Percentiles rank a stretch among this genome's conserved stretches.
These are phyloP conservation scores for Gnomoniopsis smithogilvyi DNA, from an alignment of 2,329 filamentous ascomycete genomes.

Conservation along the genomic window DNA sequence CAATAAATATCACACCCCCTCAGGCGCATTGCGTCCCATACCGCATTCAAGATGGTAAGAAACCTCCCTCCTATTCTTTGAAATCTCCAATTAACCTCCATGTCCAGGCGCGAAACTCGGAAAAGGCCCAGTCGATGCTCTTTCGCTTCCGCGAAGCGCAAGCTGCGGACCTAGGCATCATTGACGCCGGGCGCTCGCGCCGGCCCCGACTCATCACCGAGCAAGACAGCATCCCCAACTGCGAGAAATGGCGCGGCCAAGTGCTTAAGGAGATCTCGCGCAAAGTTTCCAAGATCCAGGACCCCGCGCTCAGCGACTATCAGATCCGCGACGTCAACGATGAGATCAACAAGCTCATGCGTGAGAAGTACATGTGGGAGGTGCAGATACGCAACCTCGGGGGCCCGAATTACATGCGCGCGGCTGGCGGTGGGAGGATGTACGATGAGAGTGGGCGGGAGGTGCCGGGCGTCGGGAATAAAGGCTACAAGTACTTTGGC, in stretches of 20 bases:
- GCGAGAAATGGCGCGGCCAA: constrained; percentile 98
- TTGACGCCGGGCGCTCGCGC: constrained; percentile 85
- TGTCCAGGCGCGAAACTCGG: constrained; percentile 85
- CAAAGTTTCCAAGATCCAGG: constrained; percentile 95
- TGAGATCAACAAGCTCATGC: constrained; percentile 98
- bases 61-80: not conserved
- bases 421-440: constrained; percentile 45
- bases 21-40: not conserved
- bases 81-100: not conserved
- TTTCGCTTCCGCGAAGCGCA: constrained; percentile 98
- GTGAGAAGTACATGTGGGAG: constrained; percentile 99
- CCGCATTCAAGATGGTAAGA: constrained; percentile 17
- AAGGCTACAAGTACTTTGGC: constrained; percentile 93
- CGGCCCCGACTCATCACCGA: constrained; percentile 90
- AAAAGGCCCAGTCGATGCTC: constrained; percentile 99
- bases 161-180: constrained; percentile 92
- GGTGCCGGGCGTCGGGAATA: constrained; percentile 71
- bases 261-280: constrained; percentile 96
- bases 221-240: constrained; percentile 76
- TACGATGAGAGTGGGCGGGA: constrained; percentile 73
- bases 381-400: constrained; percentile 91
- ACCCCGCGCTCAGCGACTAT: constrained; percentile 85
- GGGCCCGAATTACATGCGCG: constrained; percentile 94
- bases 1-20: no score
- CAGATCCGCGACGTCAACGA: constrained; percentile 98